These are phyloP conservation scores for Blastobotrys apis DNA, from an alignment of 1,139 yeast species.

Conservation along the genomic window DNA sequence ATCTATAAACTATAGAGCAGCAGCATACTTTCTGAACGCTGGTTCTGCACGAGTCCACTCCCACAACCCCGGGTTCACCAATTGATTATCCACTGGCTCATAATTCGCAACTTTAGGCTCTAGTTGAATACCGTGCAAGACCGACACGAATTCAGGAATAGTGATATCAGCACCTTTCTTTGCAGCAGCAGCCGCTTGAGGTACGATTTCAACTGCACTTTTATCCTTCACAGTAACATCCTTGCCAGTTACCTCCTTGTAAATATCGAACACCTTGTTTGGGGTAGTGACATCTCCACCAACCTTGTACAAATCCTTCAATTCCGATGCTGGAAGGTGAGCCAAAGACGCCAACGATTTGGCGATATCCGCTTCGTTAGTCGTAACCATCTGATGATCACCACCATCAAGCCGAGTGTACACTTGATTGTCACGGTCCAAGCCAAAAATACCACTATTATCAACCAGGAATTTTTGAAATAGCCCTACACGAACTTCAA, in stretches of 20 bases:
- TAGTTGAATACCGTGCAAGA: not conserved
- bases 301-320: not conserved
- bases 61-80: slow-evolving; percentile 10
- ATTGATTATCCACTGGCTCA: not conserved
- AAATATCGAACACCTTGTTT: not conserved
- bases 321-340: not conserved
- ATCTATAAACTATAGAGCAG: too few relatives aligned
- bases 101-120: not conserved
- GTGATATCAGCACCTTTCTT: not conserved
- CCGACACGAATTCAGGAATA: not conserved
- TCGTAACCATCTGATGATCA: not conserved
- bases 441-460: slow-evolving; percentile 43
- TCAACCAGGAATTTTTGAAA: slow-evolving; percentile 46
- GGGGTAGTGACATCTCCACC: not conserved
- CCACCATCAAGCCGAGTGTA: slow-evolving; percentile 1
- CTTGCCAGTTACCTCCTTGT: not conserved
- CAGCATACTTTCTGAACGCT: too few relatives aligned
- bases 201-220: not conserved
- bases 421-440: slow-evolving; percentile 2
- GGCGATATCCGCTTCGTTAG: slow-evolving; percentile 1
- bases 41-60: slow-evolving; percentile 2
- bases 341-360: slow-evolving; percentile 1
- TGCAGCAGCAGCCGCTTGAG: not conserved
- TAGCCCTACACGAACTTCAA: slow-evolving; percentile 43
- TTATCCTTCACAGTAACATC: too few relatives aligned